Percentiles rank a stretch among this genome's conserved stretches.
Conservation (phyloP, 495 filamentous ascomycete species). For the Aspergillus asperescens region DNA sequence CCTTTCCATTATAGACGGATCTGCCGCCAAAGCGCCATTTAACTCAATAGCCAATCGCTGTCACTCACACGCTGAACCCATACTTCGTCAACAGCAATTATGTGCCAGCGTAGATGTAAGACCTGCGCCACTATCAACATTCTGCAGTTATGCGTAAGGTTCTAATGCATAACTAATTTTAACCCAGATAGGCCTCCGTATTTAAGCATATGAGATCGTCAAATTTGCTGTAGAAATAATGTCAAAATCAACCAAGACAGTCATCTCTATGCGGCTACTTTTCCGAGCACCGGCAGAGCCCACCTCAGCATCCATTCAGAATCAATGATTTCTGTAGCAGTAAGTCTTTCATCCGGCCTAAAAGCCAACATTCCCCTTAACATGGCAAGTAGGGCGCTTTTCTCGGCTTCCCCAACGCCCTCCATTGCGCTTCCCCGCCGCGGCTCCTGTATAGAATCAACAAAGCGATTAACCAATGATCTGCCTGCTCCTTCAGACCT, state of each 20-base stretch:
- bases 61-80: too few species aligned
- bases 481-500: neutral
- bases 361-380: slow-evolving; percentile 16
- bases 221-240: too few species aligned
- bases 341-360: slow-evolving; percentile 12
- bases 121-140: too few species aligned
- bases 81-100: too few species aligned
- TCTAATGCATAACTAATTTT: too few species aligned
- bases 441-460: slow-evolving; percentile 14
- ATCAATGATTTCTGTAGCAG: slow-evolving; percentile 11
- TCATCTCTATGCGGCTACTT: neutral
- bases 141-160: too few species aligned
- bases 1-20: too few species aligned
- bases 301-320: slow-evolving; percentile 21
- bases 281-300: slow-evolving; percentile 12
- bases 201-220: too few species aligned
- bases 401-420: slow-evolving; percentile 45
- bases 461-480: slow-evolving; percentile 12
- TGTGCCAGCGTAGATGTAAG: too few species aligned
- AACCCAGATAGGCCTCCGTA: too few species aligned
- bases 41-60: too few species aligned
- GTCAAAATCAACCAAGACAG: neutral
- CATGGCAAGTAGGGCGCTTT: slow-evolving; percentile 13
- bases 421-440: slow-evolving; percentile 35
- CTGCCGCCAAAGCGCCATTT: too few species aligned